Evolutionary conservation across 2,329 filamentous ascomycete species (phyloP).

Genomic region (Rhytidhysteron rufulum): DNA sequence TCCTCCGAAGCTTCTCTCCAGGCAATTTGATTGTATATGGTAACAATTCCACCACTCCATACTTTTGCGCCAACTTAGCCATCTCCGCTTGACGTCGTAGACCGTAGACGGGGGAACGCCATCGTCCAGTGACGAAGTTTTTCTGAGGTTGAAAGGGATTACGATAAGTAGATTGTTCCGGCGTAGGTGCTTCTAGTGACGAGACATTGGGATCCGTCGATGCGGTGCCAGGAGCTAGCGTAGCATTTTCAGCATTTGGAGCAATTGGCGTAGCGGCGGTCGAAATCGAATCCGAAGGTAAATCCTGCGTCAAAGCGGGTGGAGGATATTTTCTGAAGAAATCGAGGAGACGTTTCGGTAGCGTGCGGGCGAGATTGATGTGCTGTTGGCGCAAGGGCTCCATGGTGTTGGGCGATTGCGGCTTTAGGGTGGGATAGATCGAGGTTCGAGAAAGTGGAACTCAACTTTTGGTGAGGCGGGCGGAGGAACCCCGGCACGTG

Average conservation of each 20-base stretch:
- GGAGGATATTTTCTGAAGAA: conserved; percentile 93
- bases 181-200: conserved; percentile 25
- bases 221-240: conserved; percentile 30
- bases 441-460: too few species aligned
- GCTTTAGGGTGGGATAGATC: conserved; percentile 1
- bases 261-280: conserved; percentile 21
- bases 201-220: conserved; percentile 41
- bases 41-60: conserved; percentile 77
- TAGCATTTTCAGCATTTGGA: not conserved
- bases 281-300: too few species aligned
- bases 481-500: not conserved
- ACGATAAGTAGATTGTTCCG: conserved; percentile 40
- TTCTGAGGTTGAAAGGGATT: conserved; percentile 83
- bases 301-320: conserved; percentile 37
- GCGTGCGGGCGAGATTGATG: conserved; percentile 60
- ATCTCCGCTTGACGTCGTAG: conserved; percentile 86
- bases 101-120: conserved; percentile 80
- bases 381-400: conserved; percentile 28
- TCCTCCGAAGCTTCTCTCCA: conserved; percentile 63
- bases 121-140: conserved; percentile 73
- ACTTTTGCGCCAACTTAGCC: conserved; percentile 74
- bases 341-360: conserved; percentile 73
- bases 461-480: not conserved
- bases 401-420: conserved; percentile 6
- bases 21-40: conserved; percentile 74